Evolutionary conservation across 495 filamentous ascomycete species (phyloP).

Genomic region (Neurospora tetraspora): DNA sequence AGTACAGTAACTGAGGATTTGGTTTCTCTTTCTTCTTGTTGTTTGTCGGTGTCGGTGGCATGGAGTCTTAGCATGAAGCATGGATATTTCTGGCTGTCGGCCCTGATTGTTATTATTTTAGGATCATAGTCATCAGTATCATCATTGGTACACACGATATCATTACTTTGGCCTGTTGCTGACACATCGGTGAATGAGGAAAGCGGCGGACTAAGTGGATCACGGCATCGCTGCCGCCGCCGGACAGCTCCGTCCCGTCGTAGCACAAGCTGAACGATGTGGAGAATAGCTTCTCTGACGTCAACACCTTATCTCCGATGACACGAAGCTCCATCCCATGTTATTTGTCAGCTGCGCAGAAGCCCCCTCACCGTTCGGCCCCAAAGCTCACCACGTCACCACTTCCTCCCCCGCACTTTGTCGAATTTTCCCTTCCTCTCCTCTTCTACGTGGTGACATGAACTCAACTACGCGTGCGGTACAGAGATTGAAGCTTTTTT

Average conservation of each 20-base stretch:
- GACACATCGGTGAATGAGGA: not conserved
- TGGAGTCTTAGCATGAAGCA: not conserved
- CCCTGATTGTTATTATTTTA: not conserved
- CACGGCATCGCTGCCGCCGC: not conserved
- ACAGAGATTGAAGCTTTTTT: conserved; percentile 7
- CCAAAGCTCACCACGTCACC: not conserved
- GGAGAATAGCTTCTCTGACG: not conserved
- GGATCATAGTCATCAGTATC: not conserved
- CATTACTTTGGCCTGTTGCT: not conserved
- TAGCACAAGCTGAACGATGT: not conserved
- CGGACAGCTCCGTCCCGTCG: not conserved
- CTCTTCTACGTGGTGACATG: conserved; percentile 2
- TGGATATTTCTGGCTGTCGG: not conserved
- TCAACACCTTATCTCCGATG: not conserved
- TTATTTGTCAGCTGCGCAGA: not conserved
- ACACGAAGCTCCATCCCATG: not conserved
- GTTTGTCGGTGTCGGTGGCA: not conserved
- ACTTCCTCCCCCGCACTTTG: not conserved
- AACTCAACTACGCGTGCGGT: conserved; percentile 10
- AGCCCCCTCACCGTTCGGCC: not conserved
- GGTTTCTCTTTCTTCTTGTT: not conserved
- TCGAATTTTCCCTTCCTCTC: not conserved
- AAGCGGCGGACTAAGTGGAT: not conserved
- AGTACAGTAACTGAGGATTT: not conserved
- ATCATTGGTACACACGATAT: not conserved